Evolutionary conservation across 1,139 yeast genomes (phyloP), one percentile per base, ranked within the genome.

Genomic region (Pichia sp.): DNA sequence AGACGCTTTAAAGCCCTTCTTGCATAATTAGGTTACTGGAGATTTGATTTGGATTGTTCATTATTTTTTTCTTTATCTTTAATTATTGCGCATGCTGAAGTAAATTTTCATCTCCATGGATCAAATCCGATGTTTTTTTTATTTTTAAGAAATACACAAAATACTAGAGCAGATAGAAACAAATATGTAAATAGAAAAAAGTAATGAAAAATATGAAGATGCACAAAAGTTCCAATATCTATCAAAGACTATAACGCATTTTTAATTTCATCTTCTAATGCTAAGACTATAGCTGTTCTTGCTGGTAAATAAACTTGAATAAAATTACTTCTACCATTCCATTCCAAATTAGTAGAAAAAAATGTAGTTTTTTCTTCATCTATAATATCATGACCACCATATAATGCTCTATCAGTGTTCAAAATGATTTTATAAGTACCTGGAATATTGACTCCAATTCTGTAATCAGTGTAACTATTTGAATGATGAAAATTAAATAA

Each of bases 401-500:
- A 87, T 54, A 76, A 71, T 16, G 66, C 68, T 45, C 74, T 74
- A 62, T 92, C 98, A 3, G 94, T 74, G 61, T 85, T 84, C 59
- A 92, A 71, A 22, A 86, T 82, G 44, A 90, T 74, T 57, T 74
- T 75, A 65, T 90, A 92, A 42, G 71, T 72, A 16, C 98, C 98
- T 0, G 94, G 74, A 22, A 63, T 70, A 40, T 90, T 90, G 24
- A 88, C 89, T 13, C 98, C 98, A 44, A 92, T 73, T 61, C 95
- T 79, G 68, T 89, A 92, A 65, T 88, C 96, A 7, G 88, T 74
- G 66, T 73, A 90, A 3, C 96, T 86, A 51, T 86, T 72, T 0
- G 85, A 77, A 36, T 95, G 92, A 64, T 92, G 89, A 72, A 92
- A 86, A 67, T 92, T 92, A 72, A 89, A 89, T 39, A 90, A 74